Percentiles rank a stretch among this genome's conserved stretches.
Conservation (phyloP, 441 rosid species). For the Gossypium davidsonii region DNA sequence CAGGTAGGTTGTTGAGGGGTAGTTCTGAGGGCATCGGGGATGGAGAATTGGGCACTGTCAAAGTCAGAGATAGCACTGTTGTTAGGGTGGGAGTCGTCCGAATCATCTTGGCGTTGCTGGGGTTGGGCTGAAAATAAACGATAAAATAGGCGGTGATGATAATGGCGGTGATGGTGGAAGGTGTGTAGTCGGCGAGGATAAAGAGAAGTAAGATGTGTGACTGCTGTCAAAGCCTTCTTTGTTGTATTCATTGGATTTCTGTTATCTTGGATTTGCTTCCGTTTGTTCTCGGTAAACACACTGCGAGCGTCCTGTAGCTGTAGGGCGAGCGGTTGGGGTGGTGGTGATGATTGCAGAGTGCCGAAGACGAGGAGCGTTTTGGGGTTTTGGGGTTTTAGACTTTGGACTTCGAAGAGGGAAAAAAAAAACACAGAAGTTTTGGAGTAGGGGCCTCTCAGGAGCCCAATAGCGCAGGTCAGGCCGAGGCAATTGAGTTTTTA, state of each 20-base stretch:
- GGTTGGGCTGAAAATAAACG: constrained; percentile 62
- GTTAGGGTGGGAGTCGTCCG: constrained; percentile 14
- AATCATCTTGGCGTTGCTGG: constrained; percentile 29
- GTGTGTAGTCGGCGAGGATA: constrained; percentile 10
- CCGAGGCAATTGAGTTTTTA: too few species aligned
- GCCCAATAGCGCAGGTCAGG: too few species aligned
- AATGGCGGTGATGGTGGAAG: constrained; percentile 1
- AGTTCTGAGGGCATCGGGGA: constrained; percentile 17
- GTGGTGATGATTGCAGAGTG: background rate
- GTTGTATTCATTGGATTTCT: background rate
- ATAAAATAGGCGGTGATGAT: constrained; percentile 16
- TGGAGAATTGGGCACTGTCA: constrained; percentile 52
- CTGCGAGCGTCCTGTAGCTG: background rate
- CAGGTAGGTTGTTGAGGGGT: constrained; percentile 39
- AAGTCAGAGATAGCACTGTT: constrained; percentile 38
- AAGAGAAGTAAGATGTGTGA: constrained; percentile 27
- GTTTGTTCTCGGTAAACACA: background rate
- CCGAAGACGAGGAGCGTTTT: background rate
- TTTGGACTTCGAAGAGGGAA: background rate
- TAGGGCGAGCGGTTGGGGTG: background rate
- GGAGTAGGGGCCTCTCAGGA: too few species aligned
- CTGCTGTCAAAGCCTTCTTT: constrained; percentile 44
- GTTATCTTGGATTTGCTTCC: background rate
- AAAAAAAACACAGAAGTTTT: too few species aligned
- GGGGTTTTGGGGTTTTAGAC: background rate